Evolutionary conservation across 2,329 filamentous ascomycete genomes (phyloP).

Genomic region (Arthroderma uncinatum): DNA sequence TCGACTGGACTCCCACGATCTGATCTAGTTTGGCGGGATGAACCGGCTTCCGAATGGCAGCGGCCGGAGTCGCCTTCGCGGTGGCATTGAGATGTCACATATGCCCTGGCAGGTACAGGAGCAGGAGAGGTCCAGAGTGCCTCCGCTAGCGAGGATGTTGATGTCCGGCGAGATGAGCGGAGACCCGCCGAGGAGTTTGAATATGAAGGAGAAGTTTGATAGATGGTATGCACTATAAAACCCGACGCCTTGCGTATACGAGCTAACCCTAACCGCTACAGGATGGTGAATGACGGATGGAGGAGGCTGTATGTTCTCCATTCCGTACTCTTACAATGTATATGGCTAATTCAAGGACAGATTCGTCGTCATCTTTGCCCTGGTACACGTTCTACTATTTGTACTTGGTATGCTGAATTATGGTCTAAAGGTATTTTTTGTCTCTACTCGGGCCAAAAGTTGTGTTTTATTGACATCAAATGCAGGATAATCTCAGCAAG

Average conservation of each 20-base stretch:
- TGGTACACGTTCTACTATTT: slow-evolving; percentile 66
- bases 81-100: slow-evolving; percentile 2
- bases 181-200: slow-evolving; percentile 58
- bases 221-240: slow-evolving; percentile 41
- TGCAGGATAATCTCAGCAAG: slow-evolving; percentile 51
- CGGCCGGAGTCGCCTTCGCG: not conserved
- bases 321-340: not conserved
- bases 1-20: too few relatives aligned
- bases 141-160: slow-evolving; percentile 69
- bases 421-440: slow-evolving; percentile 47
- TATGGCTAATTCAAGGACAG: slow-evolving; percentile 45
- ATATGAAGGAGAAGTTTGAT: slow-evolving; percentile 61
- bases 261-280: slow-evolving; percentile 10
- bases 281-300: slow-evolving; percentile 82
- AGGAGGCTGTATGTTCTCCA: slow-evolving; percentile 56
- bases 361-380: slow-evolving; percentile 64
- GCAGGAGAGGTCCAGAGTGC: slow-evolving; percentile 64
- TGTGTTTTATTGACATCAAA: slow-evolving; percentile 1
- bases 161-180: slow-evolving; percentile 72
- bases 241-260: not conserved
- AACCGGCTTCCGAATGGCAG: not conserved
- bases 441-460: not conserved
- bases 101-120: not conserved
- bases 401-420: slow-evolving; percentile 72
- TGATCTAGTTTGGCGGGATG: not conserved